These are phyloP conservation scores for Vitrella brassicaformis DNA, from an alignment of 73 alveolate genomes.

Conservation along the genomic window DNA sequence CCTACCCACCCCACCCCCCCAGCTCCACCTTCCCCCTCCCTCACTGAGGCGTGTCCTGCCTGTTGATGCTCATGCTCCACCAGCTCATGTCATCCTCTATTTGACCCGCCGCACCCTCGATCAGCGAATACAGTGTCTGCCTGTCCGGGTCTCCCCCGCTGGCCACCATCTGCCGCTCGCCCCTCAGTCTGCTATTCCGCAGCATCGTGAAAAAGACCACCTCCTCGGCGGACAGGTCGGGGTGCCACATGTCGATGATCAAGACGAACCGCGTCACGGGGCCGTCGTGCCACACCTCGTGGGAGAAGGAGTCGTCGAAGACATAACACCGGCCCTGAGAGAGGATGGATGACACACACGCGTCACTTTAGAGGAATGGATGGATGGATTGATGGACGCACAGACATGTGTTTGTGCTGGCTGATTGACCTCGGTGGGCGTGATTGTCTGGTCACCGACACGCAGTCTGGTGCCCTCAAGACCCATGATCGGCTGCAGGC, in stretches of 20 bases:
- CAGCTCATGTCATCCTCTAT: no score
- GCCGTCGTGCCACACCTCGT: conserved; percentile 84
- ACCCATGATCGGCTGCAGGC: conserved; percentile 46
- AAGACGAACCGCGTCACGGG: conserved; percentile 53
- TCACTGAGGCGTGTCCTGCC: no score
- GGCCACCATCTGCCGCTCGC: conserved; percentile 50
- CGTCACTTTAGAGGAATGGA: not conserved
- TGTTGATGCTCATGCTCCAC: no score
- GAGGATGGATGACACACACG: not conserved
- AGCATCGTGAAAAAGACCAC: conserved; percentile 58
- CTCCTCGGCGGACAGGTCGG: conserved; percentile 61
- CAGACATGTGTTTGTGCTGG: not conserved
- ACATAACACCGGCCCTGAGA: conserved; percentile 46
- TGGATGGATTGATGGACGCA: not conserved
- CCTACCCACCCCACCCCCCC: no score
- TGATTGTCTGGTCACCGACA: conserved; percentile 54
- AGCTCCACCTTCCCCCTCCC: no score
- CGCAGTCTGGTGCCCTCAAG: conserved; percentile 58
- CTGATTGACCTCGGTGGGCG: conserved; percentile 25
- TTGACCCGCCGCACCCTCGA: conserved; percentile 58
- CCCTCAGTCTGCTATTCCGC: conserved; percentile 52
- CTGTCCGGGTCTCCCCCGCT: conserved; percentile 37
- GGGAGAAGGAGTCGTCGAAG: conserved; percentile 72
- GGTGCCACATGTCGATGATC: conserved; percentile 76
- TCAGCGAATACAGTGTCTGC: conserved; percentile 45